Conservation (phyloP, 495 filamentous ascomycete genomes). For the Penicillium tannophilum region DNA sequence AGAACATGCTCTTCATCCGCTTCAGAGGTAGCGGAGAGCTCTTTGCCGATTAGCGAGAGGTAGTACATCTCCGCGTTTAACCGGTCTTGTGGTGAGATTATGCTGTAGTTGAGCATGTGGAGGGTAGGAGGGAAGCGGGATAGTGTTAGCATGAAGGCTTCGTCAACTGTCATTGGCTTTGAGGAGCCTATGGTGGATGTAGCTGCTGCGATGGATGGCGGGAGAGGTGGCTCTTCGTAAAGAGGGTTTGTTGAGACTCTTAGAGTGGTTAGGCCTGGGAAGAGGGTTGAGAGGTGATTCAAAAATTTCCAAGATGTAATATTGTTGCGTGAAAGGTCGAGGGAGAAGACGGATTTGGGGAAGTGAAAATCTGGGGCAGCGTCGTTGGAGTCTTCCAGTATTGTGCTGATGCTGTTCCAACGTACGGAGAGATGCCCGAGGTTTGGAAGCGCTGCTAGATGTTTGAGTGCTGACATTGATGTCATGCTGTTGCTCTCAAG, state of each 20-base stretch:
- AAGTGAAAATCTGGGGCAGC: constrained; percentile 40
- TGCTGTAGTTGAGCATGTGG: constrained; percentile 74
- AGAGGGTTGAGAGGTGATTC: constrained; percentile 61
- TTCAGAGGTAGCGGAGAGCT: constrained; percentile 63
- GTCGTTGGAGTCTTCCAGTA: constrained; percentile 22
- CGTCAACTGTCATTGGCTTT: constrained; percentile 60
- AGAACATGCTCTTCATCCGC: constrained; percentile 55
- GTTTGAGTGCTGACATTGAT: constrained; percentile 57
- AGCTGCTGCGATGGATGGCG: constrained; percentile 32
- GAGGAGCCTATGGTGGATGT: constrained; percentile 18
- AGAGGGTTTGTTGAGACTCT: constrained; percentile 85
- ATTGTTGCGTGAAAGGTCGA: constrained; percentile 81
- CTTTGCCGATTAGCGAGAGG: constrained; percentile 74
- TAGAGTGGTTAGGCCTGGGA: constrained; percentile 67
- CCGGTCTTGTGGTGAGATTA: constrained; percentile 70
- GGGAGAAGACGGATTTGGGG: constrained; percentile 48
- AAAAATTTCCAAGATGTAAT: constrained; percentile 72
- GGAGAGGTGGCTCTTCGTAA: constrained; percentile 59
- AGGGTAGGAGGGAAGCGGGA: constrained; percentile 68
- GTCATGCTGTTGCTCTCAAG: constrained; percentile 77
- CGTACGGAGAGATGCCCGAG: constrained; percentile 56
- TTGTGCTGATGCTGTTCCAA: constrained; percentile 45
- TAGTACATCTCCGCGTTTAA: constrained; percentile 92
- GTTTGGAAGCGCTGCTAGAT: constrained; percentile 57
- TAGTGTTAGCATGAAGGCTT: constrained; percentile 83